Evolutionary conservation across 1,284 basidiomycete genomes (phyloP), one percentile per base, ranked within the genome.

Genomic region (Ustilago shanxiensis): DNA sequence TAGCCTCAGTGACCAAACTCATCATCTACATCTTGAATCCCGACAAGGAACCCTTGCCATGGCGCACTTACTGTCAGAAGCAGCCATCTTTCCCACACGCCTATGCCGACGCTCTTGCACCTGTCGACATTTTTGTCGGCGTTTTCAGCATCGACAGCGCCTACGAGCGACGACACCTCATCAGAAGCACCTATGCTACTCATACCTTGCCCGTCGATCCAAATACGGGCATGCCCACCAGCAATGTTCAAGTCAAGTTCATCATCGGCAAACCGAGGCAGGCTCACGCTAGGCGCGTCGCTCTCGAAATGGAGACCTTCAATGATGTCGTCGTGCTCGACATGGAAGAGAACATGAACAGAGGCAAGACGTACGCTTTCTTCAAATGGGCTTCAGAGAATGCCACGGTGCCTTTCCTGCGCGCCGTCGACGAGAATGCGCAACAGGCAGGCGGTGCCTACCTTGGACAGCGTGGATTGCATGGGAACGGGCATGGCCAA

Each of bases 21-120:
- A 89, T 98, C 86, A 95, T 95, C 85, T 93, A 96, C 86, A 90
- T 95, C 73, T 90, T 98, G 83, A 95, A 98, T 85, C 94, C 95
- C 51, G 96, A 99, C 89, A 98, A 98, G 86, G 92, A 93, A 64
- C 92, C 94, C 16, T 87, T 96, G 31, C 95, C 95, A 49, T 99
- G 95, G 95, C 91, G 95, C 76, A 91, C 92, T 28, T 96, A 96
- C 86, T 98, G 96, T 87, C 90, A 92, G 59, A 88, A 91, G 71
- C 86, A 87, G 65, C 83, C 83, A 0, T 67, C 84, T 3, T 88
- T 88, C 68, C 86, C 87, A 6, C 87, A 88, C 79, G 79, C 81
- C 2, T 83, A 86, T 28, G 86, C 87, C 31, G 93, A 95, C 70
- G 86, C 89, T 0, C 87, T 97, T n/a, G 90, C 93, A 1, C 97